Evolutionary conservation across 2,329 filamentous ascomycete species (phyloP), one percentile per base, ranked within the genome.

Genomic region (Blastomyces parvus): DNA sequence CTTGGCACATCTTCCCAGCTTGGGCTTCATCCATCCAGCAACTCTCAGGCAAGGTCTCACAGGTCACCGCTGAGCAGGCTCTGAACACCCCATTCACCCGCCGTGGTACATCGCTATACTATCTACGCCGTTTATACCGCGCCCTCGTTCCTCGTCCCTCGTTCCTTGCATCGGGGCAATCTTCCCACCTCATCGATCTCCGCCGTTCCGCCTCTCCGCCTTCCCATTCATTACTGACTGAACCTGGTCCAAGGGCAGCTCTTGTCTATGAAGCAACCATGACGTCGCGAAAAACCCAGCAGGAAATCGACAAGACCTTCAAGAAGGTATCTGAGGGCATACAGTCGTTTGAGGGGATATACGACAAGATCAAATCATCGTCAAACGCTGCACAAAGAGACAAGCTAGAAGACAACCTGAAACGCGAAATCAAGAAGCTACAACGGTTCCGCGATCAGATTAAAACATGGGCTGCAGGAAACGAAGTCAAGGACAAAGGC

Each of bases 401-500:
- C 79, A 99, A 97, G 81, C 86, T 96, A 60, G 94, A 99, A 78
- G 94, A 99, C 79, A 91, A 94, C 75, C 84, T 99, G 70, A 99
- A 99, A 82, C 91, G 94, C 75, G 94, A 99, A 80, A 97, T 97
- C 84, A 99, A 99, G 87, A 99, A 99, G 84, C 86, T 99, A 63
- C 94, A 99, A 79, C 86, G 94, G 72, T 88, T 94, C 77, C 89
- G 94, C 73, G 94, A 99, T 77, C 94, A 97, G 82, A 97, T 99
- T 82, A 99, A 99, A 82, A 95, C 93, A 83, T 99, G 94, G 94
- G 92, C 93, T 2, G 90, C 91, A 64, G 92, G 90, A 79, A 96
- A 96, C 81, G 94, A 99, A 76, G 96, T 99, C 85, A 99, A 99
- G 83, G 94, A 99, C 82, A 99, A 99, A 83, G 89, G 89, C 76